Base-by-base conservation (phyloP, 2,329 filamentous ascomycete species). In the Xylaria digitata region DNA sequence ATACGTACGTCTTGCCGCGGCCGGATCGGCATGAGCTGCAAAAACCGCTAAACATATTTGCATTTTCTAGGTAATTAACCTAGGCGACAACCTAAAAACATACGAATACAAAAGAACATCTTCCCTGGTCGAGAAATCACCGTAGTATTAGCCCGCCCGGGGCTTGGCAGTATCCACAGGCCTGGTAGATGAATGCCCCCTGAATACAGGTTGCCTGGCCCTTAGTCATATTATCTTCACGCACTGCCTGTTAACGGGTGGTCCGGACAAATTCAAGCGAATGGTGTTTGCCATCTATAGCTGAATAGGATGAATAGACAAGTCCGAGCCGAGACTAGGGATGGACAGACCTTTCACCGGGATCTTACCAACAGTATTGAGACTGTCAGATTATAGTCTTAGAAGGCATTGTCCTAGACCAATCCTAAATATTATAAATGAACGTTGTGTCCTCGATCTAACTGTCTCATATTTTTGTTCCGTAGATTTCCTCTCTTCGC, bases 331-430 rank as follows among this genome's bases (percentile, higher is more conserved):
- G 50, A 21, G 17, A 2, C n/a, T n/a, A 58, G 53, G 53, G 45
- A 34, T 37, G 23, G n/a, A 19, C 6, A 17, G 5, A n/a, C 40
- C 45, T 7, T 17, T 34, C 13, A 45, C 23, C 37, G 23, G 40
- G 40, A 15, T 45, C 40, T 56, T 56, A n/a, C 19, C 32, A 30
- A 42, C 23, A 2, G 21, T 23, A 15, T 19, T 30, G 45, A 43
- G 9, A 6, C 32, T 37, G 57, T 61, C 42, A 61, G 50, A 61
- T 50, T 55, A 43, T 55, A 21, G 46, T 11, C 6, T n/a, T 19
- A 42, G 21, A 15, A 23, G 52, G 21, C 19, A 17, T 11, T 6
- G 21, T 54, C 37, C 21, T 43, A 55, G 37, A 19, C 15, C 43
- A 19, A 15, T 13, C 37, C 37, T 9, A 30, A 9, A 17, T 19